phyloP scores from a whole-genome alignment of 2,329 filamentous ascomycete genomes.

The Penicillium sclerotiorum region DNA sequence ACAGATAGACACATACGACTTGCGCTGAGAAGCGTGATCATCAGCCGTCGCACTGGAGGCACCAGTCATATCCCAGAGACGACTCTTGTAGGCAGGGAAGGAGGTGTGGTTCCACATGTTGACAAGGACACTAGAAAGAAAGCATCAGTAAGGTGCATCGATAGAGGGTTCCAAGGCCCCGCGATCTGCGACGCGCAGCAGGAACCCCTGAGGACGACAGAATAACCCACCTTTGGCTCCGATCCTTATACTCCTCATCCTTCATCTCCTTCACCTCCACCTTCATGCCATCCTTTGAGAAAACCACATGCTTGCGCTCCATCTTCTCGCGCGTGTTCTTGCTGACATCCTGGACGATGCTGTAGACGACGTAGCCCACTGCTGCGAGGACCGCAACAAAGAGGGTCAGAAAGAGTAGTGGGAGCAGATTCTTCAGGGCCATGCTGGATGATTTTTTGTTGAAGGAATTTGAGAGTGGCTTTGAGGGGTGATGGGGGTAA shows the following conservation, averaged over 20 bases:
- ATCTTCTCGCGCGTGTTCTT: constrained; percentile 61
- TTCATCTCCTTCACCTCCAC: constrained; percentile 62
- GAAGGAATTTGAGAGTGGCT: background rate
- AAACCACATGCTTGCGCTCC: constrained; percentile 65
- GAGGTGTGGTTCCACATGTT: constrained; percentile 54
- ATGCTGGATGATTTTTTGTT: constrained; percentile 17
- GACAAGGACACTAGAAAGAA: constrained; percentile 44
- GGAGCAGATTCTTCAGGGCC: constrained; percentile 47
- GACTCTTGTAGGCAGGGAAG: constrained; percentile 50
- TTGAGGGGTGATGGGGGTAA: background rate
- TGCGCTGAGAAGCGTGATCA: constrained; percentile 29
- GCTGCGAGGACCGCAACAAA: constrained; percentile 55
- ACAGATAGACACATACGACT: constrained; percentile 15
- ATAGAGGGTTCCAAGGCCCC: no score
- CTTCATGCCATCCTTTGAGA: constrained; percentile 63
- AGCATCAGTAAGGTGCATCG: background rate
- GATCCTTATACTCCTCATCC: constrained; percentile 62
- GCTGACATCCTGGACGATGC: constrained; percentile 61
- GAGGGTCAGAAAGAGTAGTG: constrained; percentile 59
- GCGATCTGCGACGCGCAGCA: no score
- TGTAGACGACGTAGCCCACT: constrained; percentile 61
- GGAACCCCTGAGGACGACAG: background rate
- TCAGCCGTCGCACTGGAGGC: constrained; percentile 11
- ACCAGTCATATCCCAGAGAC: constrained; percentile 43
- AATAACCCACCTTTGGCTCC: constrained; percentile 55